Conservation (phyloP, 352 stramenopile genomes). For the Blastocystis hominis region DNA sequence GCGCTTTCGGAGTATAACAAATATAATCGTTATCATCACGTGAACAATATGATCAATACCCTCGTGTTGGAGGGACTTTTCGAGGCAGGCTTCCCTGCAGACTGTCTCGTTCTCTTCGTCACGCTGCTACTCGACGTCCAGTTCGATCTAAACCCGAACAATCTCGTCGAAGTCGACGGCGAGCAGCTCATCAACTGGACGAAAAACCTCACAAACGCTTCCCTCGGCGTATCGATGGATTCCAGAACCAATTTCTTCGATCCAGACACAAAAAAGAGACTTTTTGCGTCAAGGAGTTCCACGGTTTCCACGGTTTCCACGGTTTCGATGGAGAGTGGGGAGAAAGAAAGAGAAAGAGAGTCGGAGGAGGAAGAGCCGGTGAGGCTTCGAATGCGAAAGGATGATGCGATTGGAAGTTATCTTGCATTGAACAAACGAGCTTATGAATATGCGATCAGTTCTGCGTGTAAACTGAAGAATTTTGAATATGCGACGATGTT, state of each 20-base stretch:
- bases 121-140: background rate
- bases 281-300: background rate
- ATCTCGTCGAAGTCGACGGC: background rate
- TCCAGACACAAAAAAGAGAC: background rate
- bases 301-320: background rate
- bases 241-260: background rate
- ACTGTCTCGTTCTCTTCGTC: conserved; percentile 11
- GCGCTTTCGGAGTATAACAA: background rate
- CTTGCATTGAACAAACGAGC: conserved; percentile 27
- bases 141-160: background rate
- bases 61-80: conserved; percentile 11
- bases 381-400: background rate
- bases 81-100: background rate
- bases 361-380: background rate
- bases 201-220: background rate
- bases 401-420: background rate
- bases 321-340: background rate
- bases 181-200: conserved; percentile 12
- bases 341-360: background rate
- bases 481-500: conserved; percentile 8
- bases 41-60: conserved; percentile 38
- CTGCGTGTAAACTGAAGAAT: conserved; percentile 5
- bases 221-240: background rate
- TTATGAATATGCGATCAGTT: background rate
- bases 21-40: conserved; percentile 15